These are phyloP conservation scores for Starmerella davenportii DNA, from an alignment of 805 yeast species.

Conservation along the genomic window DNA sequence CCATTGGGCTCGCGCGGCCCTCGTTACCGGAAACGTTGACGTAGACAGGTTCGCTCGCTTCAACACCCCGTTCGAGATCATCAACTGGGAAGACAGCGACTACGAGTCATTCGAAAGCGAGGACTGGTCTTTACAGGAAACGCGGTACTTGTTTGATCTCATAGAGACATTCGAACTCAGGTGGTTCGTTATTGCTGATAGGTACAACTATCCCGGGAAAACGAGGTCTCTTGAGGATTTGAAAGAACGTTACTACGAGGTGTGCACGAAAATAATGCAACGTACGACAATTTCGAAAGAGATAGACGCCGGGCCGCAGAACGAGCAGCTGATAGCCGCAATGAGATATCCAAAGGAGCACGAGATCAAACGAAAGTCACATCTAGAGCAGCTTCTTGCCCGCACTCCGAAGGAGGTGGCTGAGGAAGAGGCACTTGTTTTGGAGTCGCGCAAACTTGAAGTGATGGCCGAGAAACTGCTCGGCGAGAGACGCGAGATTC, in stretches of 20 bases:
- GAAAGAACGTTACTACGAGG: constrained; percentile 60
- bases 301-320: constrained; percentile 27
- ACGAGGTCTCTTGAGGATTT: constrained; percentile 54
- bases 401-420: constrained; percentile 94
- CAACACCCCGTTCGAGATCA: constrained; percentile 51
- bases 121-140: constrained; percentile 62
- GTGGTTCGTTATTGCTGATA: constrained; percentile 51
- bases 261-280: constrained; percentile 39
- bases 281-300: constrained; percentile 17
- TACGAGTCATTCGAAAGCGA: constrained; percentile 29
- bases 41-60: constrained; percentile 63
- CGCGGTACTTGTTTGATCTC: constrained; percentile 56
- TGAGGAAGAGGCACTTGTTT: constrained; percentile 85
- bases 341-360: constrained; percentile 51
- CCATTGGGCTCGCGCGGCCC: constrained; percentile 59
- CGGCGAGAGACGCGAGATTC: constrained; percentile 58
- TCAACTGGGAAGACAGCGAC: constrained; percentile 45
- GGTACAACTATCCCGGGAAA: constrained; percentile 25
- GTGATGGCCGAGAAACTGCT: constrained; percentile 79
- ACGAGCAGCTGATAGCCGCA: constrained; percentile 40
- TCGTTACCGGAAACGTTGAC: constrained; percentile 8
- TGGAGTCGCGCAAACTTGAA: constrained; percentile 85
- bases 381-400: constrained; percentile 54
- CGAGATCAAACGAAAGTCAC: constrained; percentile 65
- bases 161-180: constrained; percentile 37